These are phyloP conservation scores for Salvia miltiorrhiza DNA, from an alignment of 257 asterid species.

Conservation along the genomic window DNA sequence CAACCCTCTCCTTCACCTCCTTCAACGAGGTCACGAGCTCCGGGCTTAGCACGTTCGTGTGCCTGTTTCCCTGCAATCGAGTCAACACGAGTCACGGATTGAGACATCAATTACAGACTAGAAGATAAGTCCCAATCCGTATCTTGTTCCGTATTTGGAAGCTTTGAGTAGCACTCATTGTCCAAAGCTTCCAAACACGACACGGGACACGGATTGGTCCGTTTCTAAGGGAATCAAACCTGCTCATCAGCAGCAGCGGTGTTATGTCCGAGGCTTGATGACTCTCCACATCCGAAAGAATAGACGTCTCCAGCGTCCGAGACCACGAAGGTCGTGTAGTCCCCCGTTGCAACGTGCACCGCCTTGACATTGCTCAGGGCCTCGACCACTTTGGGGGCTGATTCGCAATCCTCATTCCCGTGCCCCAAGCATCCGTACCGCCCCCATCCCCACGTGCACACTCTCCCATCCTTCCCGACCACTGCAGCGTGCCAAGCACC, in stretches of 20 bases:
- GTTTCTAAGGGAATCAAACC: slow-evolving; percentile 42
- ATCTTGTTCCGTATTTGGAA: too few relatives aligned
- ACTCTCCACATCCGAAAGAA: slow-evolving; percentile 96
- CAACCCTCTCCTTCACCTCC: slow-evolving; percentile 76
- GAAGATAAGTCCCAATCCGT: background rate
- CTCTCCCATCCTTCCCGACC: slow-evolving; percentile 93
- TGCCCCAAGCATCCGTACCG: slow-evolving; percentile 99
- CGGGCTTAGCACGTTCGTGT: slow-evolving; percentile 66
- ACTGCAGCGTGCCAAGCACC: slow-evolving; percentile 99
- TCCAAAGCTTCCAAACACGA: background rate
- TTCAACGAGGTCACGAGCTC: slow-evolving; percentile 74
- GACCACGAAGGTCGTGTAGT: slow-evolving; percentile 91
- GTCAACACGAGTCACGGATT: background rate
- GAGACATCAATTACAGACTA: background rate
- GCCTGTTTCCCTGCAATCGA: slow-evolving; percentile 58
- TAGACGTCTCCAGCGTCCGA: slow-evolving; percentile 83
- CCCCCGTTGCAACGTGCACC: slow-evolving; percentile 91
- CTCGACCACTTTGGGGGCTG: slow-evolving; percentile 88
- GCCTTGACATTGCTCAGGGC: slow-evolving; percentile 74
- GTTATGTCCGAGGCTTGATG: slow-evolving; percentile 93
- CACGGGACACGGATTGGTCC: background rate
- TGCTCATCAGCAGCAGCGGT: slow-evolving; percentile 57
- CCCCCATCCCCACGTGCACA: slow-evolving; percentile 99
- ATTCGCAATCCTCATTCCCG: slow-evolving; percentile 92
- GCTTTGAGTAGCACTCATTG: too few relatives aligned